A percentile compares a stretch with the other conserved stretches of the same genome.
These are phyloP conservation scores for Bertia moriformis DNA, from an alignment of 2,329 filamentous ascomycete species.

Conservation along the genomic window DNA sequence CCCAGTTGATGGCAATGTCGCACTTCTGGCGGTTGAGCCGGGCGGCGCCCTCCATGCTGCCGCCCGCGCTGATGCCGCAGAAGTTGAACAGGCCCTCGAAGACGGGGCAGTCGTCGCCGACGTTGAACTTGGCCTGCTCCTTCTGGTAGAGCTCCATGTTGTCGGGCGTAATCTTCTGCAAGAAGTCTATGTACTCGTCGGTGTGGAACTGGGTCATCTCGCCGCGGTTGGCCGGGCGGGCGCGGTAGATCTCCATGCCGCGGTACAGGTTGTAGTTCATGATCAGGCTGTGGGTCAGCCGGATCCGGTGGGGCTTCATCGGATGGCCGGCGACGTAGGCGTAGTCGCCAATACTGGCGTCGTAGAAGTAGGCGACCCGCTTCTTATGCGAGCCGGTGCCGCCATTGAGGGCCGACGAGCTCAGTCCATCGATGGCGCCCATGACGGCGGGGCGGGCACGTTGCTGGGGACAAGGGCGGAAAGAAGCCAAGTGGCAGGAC, in stretches of 20 bases:
- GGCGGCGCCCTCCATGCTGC: slow-evolving; percentile 82
- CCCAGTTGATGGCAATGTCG: slow-evolving; percentile 97
- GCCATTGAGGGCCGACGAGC: slow-evolving; percentile 38
- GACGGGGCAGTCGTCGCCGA: slow-evolving; percentile 91
- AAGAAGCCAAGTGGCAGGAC: too few relatives aligned
- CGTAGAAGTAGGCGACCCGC: slow-evolving; percentile 95
- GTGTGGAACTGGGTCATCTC: slow-evolving; percentile 93
- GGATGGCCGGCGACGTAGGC: slow-evolving; percentile 92
- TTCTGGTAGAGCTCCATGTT: slow-evolving; percentile 91
- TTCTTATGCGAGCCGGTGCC: slow-evolving; percentile 45
- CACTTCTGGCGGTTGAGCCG: slow-evolving; percentile 81
- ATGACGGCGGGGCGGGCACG: too few relatives aligned
- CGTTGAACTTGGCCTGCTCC: slow-evolving; percentile 86
- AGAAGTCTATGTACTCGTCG: slow-evolving; percentile 86
- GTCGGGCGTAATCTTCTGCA: slow-evolving; percentile 89
- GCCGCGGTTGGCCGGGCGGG: slow-evolving; percentile 72
- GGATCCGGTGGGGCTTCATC: slow-evolving; percentile 96
- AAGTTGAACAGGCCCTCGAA: slow-evolving; percentile 98
- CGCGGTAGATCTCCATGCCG: slow-evolving; percentile 88
- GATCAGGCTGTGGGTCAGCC: slow-evolving; percentile 86
- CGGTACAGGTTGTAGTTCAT: slow-evolving; percentile 93
- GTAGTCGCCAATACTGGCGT: slow-evolving; percentile 95
- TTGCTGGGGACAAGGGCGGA: too few relatives aligned
- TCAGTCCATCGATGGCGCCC: slow-evolving; percentile 28
- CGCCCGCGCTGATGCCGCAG: slow-evolving; percentile 85